Evolutionary conservation across 2,329 filamentous ascomycete species (phyloP).

Genomic region (Penicillium sp.): DNA sequence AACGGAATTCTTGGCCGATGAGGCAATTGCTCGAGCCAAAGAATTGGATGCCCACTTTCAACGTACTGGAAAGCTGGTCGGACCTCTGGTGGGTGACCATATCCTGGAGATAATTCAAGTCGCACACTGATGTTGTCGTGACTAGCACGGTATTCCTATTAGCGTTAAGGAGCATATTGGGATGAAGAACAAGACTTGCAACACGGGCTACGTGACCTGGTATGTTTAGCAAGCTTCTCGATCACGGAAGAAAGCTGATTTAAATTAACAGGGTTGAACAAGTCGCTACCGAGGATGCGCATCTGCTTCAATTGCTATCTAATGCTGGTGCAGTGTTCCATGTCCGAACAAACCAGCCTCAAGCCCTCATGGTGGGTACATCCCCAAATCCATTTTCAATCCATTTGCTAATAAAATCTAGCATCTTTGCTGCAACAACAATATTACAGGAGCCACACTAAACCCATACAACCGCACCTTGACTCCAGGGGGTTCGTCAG

Average conservation of each 20-base stretch:
- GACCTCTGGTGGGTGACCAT: conserved; percentile 39
- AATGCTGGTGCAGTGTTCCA: conserved; percentile 46
- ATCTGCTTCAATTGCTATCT: conserved; percentile 32
- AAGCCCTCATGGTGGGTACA: conserved; percentile 40
- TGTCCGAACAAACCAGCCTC: conserved; percentile 46
- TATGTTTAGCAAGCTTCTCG: conserved; percentile 6
- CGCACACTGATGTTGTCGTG: neutral
- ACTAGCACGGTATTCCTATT: conserved; percentile 55
- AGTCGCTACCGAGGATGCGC: conserved; percentile 36
- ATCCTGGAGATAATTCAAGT: too few species aligned
- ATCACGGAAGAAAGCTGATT: neutral
- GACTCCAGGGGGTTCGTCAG: conserved; percentile 45
- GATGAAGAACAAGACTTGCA: conserved; percentile 49
- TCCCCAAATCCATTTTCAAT: neutral
- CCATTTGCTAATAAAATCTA: conserved; percentile 13
- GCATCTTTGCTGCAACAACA: conserved; percentile 42
- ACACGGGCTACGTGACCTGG: conserved; percentile 40
- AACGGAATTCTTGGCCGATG: conserved; percentile 40
- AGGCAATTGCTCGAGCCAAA: conserved; percentile 34
- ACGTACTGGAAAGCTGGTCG: conserved; percentile 46
- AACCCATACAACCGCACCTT: conserved; percentile 45
- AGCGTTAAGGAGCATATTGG: conserved; percentile 64
- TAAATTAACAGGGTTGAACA: conserved; percentile 32
- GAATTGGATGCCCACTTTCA: conserved; percentile 34
- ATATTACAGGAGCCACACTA: conserved; percentile 41